Conservation (phyloP, 495 filamentous ascomycete species). For the Podospora fimiseda region DNA sequence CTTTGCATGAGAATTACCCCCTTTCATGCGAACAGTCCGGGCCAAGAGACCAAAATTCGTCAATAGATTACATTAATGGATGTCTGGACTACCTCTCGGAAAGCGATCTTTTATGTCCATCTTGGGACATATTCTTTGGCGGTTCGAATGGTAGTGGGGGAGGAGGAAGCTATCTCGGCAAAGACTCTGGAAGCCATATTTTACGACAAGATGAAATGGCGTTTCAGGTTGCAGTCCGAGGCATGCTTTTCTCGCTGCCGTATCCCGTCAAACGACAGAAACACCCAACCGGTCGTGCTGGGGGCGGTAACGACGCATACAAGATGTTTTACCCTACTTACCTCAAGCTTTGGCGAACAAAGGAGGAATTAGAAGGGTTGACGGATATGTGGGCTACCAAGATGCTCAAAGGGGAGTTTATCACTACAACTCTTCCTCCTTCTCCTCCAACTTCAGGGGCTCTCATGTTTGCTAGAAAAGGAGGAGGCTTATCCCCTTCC, state of each 20-base stretch:
- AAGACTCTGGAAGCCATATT: constrained; percentile 56
- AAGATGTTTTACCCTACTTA: constrained; percentile 86
- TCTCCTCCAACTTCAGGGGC: background rate
- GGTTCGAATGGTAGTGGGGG: constrained; percentile 29
- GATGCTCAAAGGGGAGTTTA: constrained; percentile 43
- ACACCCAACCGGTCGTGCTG: constrained; percentile 34
- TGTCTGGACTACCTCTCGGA: constrained; percentile 85
- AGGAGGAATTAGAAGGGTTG: constrained; percentile 68
- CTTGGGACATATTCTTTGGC: constrained; percentile 50
- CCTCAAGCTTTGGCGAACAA: constrained; percentile 66
- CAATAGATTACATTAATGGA: constrained; percentile 59
- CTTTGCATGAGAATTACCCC: constrained; percentile 90
- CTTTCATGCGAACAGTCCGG: constrained; percentile 66
- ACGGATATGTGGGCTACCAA: constrained; percentile 61
- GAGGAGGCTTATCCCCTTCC: constrained; percentile 9
- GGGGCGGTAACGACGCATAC: constrained; percentile 51
- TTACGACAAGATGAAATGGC: constrained; percentile 87
- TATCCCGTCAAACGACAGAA: constrained; percentile 67
- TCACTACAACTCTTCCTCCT: constrained; percentile 9
- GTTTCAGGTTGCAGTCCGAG: constrained; percentile 81
- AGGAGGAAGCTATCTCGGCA: constrained; percentile 36
- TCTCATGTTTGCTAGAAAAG: background rate
- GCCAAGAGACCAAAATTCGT: constrained; percentile 38
- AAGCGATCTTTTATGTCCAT: constrained; percentile 69
- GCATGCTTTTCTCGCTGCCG: constrained; percentile 75